Percentiles rank a stretch among this genome's conserved stretches.
These are phyloP conservation scores for Fraxinus paxiana DNA, from an alignment of 305 asterid species.

Conservation along the genomic window DNA sequence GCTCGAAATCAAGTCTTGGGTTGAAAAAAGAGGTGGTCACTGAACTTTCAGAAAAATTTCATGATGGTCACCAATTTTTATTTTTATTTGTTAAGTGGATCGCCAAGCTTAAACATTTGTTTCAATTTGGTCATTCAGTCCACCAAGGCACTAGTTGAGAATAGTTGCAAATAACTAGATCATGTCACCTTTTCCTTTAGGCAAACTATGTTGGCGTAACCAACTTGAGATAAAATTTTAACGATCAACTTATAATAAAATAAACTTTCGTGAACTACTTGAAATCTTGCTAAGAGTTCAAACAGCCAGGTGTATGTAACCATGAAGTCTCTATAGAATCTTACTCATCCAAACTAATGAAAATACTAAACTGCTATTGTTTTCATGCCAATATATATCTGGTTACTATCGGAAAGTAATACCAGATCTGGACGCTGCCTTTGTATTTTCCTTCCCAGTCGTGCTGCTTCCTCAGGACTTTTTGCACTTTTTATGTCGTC, in stretches of 20 bases:
- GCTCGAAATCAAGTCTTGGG: neutral
- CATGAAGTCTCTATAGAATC: neutral
- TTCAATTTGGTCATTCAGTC: neutral
- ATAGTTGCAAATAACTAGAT: neutral
- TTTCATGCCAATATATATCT: neutral
- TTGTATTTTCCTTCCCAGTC: constrained; percentile 80
- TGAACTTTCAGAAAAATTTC: neutral
- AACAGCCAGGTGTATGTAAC: neutral
- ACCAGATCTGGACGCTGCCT: constrained; percentile 77
- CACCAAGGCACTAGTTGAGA: neutral
- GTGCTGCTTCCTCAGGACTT: constrained; percentile 99
- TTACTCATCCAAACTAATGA: neutral
- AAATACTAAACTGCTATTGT: neutral
- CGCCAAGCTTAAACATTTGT: neutral
- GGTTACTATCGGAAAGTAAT: constrained; percentile 13
- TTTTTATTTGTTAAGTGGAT: neutral
- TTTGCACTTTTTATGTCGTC: constrained; percentile 62
- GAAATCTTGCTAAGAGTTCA: neutral
- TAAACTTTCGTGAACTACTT: neutral
- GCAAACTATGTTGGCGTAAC: neutral
- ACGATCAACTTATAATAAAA: neutral
- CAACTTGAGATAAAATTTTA: neutral
- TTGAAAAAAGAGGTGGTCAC: neutral
- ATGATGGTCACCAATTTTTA: neutral
- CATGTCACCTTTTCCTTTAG: neutral